Evolutionary conservation across 192 early-diverging fungal genomes (phyloP).

Genomic region (Backusella circina): DNA sequence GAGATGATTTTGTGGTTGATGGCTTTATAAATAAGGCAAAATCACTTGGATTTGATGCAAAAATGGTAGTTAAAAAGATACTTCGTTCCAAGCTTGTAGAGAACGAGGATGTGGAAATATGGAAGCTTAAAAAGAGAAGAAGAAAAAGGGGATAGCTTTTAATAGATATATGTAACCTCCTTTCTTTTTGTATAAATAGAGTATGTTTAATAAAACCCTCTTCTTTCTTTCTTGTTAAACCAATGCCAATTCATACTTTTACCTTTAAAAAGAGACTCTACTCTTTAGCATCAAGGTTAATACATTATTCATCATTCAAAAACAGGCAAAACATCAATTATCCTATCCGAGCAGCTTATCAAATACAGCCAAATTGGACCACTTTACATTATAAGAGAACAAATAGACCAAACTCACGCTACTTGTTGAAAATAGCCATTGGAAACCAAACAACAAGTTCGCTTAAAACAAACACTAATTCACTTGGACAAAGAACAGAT

Average conservation of each 20-base stretch:
- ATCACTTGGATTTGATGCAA: conserved; percentile 22
- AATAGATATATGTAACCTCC: neutral
- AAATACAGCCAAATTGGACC: neutral
- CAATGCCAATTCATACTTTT: neutral
- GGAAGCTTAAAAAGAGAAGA: conserved; percentile 29
- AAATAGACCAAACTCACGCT: neutral
- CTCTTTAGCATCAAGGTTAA: neutral
- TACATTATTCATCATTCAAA: neutral
- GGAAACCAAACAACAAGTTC: neutral
- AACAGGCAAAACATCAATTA: neutral
- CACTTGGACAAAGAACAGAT: neutral
- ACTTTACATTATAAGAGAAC: neutral
- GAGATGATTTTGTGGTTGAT: conserved; percentile 30
- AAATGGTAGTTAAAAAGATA: conserved; percentile 15
- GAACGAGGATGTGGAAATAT: conserved; percentile 32
- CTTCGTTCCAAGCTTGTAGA: neutral
- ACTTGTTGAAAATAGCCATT: neutral
- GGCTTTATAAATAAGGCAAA: conserved; percentile 26
- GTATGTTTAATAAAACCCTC: neutral
- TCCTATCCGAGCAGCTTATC: neutral
- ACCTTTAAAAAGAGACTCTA: neutral
- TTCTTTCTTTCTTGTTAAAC: neutral
- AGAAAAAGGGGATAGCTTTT: neutral
- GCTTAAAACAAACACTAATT: neutral
- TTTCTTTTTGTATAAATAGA: neutral